Evolutionary conservation across 2,329 filamentous ascomycete species (phyloP), one percentile per base, ranked within the genome.

Genomic region (Ophiostoma ulmi): DNA sequence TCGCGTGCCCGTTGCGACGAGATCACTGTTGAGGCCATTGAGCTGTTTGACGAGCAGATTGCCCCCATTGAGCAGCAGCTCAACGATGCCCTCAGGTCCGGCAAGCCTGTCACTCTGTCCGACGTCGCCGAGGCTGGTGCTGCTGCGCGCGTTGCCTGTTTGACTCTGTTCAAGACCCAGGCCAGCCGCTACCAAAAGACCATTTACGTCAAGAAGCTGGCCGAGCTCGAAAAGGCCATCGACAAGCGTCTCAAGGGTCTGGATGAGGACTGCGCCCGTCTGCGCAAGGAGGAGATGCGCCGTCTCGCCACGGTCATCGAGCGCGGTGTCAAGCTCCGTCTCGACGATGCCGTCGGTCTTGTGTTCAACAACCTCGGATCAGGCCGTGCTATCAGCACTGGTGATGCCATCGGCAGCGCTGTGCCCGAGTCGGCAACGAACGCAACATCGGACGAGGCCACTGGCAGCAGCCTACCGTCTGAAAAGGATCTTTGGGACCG

Each of bases 1-100:
- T 95, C 95, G 13, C 95, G 99, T 79, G 99, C 98, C 83, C 89
- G 95, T 75, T 99, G 95, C 79, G 95, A 99, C 78, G 95, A 99
- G 81, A 99, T 99, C 72, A 88, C 93, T 55, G 87, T 94, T 73
- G 94, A 97, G 78, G 95, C 97, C 14, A 84, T 97, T 71, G 81
- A 93, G 61, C 85, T 84, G 1, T 99, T 99, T 75, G 95, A 99
- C 76, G 85, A 89, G 69, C 84, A 88, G n/a, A 90, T 99, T 72
- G 78, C 83, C 10, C 94, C 95, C 0, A 86, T 98, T 17, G 95
- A 99, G 79, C 91, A 95, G 75, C 87, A 90, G 78, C 94, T 97
- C 80, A 87, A 88, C 17, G 91, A 94, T 75, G 88, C 89, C 48
- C 84, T 87, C 38, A 88, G 89, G 67, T 80, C 87, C n/a, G 95